Base-by-base conservation (phyloP, 108 stramenopile genomes). In the Pinguiococcus pyrenoidosus region DNA sequence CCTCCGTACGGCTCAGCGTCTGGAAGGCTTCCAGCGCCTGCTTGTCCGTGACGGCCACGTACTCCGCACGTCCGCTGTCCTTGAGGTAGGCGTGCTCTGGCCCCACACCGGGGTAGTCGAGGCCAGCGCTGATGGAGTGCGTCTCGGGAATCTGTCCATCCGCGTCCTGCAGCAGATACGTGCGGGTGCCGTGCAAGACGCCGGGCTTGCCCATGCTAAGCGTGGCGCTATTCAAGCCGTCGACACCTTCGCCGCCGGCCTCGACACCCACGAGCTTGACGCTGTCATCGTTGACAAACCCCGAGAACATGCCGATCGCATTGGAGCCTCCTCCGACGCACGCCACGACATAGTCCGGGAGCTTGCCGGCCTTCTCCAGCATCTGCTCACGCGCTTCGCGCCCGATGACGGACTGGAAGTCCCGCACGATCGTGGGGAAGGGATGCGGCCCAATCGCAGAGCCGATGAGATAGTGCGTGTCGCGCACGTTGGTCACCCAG, bases 61-160 rank as follows among this genome's bases (percentile, higher is more conserved):
- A 93, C 32, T 69, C 72, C n/a, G 82, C 91, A 37, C 91, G 72
- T 21, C 87, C 88, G 33, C 62, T 68, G 51, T 82, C 85, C 79
- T 89, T 89, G 40, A 89, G 71, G 51, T 56, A 82, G 9, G 91
- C 82, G 69, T 93, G 88, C 68, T 93, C 91, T 2, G 91, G 91
- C 18, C 91, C 91, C 33, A 93, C 91, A 37, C 88, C 91, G n/a
- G 88, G 88, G 67, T 93, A 93, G 50, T 93, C 91, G 46, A 93
- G 71, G 36, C 91, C 91, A 45, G 91, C 91, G 29, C 77, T 77
- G 51, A 93, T 88, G 30, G 84, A 85, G 54, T 87, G 87, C 16
- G 87, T 90, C 44, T 90, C 85, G 34, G 73, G 54, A 14, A 86
- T 87, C 64, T 93, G 91, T 13, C 89, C 89, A 0, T 79, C 78